Conservation (phyloP, 148 eudicot genomes). For the Mesembryanthemum crystallinum region DNA sequence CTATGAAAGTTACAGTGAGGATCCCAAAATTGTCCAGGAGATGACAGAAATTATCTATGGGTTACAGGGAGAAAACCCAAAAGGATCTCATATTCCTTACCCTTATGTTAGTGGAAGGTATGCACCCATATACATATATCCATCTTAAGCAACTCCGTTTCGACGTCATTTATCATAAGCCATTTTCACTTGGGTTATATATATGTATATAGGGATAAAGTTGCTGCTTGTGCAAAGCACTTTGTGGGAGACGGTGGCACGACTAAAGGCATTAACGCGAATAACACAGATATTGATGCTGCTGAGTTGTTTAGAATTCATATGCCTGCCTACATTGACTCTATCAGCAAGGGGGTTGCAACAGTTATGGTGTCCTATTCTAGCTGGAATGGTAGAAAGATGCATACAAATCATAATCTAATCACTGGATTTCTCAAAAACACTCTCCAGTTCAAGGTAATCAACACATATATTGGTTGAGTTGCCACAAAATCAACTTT, state of each 20-base stretch:
- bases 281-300: slow-evolving; percentile 27
- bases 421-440: slow-evolving; percentile 31
- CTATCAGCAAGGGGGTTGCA: slow-evolving; percentile 32
- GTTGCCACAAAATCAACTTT: background rate
- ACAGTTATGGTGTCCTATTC: slow-evolving; percentile 37
- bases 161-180: background rate
- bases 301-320: slow-evolving; percentile 31
- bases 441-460: slow-evolving; percentile 39
- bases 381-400: slow-evolving; percentile 34
- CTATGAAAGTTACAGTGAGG: slow-evolving; percentile 40
- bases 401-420: slow-evolving; percentile 33
- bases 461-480: background rate
- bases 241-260: slow-evolving; percentile 40
- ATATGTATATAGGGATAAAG: slow-evolving; percentile 25
- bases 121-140: background rate
- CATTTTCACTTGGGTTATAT: slow-evolving; percentile 2
- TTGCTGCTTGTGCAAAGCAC: slow-evolving; percentile 39
- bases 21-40: slow-evolving; percentile 34
- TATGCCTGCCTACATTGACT: slow-evolving; percentile 40
- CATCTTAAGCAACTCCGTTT: background rate
- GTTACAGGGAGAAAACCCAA: slow-evolving; percentile 30
- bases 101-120: slow-evolving; percentile 35
- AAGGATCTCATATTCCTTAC: slow-evolving; percentile 17
- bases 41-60: slow-evolving; percentile 41
- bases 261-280: slow-evolving; percentile 25